phyloP scores from a whole-genome alignment of 2,329 filamentous ascomycete species.

The Colletotrichum sp. region DNA sequence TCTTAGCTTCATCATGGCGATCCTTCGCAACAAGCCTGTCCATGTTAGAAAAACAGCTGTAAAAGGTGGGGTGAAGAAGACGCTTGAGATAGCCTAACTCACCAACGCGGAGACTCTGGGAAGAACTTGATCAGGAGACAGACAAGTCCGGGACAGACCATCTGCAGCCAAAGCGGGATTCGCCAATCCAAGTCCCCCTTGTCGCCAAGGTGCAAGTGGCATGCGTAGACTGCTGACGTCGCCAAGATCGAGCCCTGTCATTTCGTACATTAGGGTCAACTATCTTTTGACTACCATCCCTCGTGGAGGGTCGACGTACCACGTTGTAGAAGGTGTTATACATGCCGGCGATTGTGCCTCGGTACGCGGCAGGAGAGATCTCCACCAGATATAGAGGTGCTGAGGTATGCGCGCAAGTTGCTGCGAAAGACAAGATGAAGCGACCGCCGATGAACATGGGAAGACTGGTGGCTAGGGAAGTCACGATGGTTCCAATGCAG shows the following conservation, averaged over 20 bases:
- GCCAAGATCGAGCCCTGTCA: slow-evolving; percentile 31
- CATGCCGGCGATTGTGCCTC: slow-evolving; percentile 63
- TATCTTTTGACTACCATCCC: neutral
- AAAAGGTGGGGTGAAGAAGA: neutral
- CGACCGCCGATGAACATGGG: slow-evolving; percentile 51
- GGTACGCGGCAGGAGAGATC: slow-evolving; percentile 62
- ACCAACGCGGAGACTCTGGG: slow-evolving; percentile 38
- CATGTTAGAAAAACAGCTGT: slow-evolving; percentile 28
- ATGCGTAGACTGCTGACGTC: slow-evolving; percentile 34
- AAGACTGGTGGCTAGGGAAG: slow-evolving; percentile 47
- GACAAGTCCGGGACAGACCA: slow-evolving; percentile 35
- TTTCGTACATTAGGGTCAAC: neutral
- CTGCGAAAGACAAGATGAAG: slow-evolving; percentile 57
- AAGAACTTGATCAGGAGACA: slow-evolving; percentile 35
- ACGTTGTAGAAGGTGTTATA: slow-evolving; percentile 49
- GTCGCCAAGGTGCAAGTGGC: slow-evolving; percentile 31
- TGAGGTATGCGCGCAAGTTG: slow-evolving; percentile 59
- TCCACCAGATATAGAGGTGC: slow-evolving; percentile 66
- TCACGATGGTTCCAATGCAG: slow-evolving; percentile 54
- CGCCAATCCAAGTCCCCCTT: slow-evolving; percentile 33
- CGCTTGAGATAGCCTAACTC: no score
- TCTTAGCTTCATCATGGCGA: slow-evolving; percentile 52
- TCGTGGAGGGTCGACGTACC: slow-evolving; percentile 23
- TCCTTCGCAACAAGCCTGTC: slow-evolving; percentile 52
- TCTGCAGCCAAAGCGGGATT: slow-evolving; percentile 38